Evolutionary conservation across 202 grass and related monocot genomes (phyloP), one percentile per base, ranked within the genome.

Genomic region (Sporobolus alterniflorus): DNA sequence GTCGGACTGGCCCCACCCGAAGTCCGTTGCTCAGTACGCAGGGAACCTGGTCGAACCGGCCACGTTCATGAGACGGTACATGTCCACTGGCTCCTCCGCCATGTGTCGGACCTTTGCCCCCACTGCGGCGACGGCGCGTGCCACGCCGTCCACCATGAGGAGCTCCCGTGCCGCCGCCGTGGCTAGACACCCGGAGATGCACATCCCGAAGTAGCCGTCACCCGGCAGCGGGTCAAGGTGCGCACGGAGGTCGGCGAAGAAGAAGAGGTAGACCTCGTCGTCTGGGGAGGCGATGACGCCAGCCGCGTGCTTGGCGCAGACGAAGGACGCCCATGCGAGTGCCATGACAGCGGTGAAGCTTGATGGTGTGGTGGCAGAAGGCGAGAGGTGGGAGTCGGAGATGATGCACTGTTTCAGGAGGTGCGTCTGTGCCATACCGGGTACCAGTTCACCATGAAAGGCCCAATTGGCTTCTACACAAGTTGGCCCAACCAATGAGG

Each of bases 181-280:
- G 12, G 86, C 83, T 20, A 67, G 80, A 74, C 72, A 76, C 7
- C 60, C 73, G 6, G 72, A 57, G 74, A 91, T 66, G 83, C 88
- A 89, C 1, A 73, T 82, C 3, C 91, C 91, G 75, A 89, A 83
- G 79, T 84, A 89, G 28, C 6, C 17, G 0, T 83, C 82, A 1
- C 51, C 67, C 31, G 80, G 66, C 5, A 79, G 86, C 21, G 83
- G 91, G 42, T 91, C 56, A 1, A 94, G 44, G 18, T 82, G 85
- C 11, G 82, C 24, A 3, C 88, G 88, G 71, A 69, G 81, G 83
- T 91, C 92, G 1, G 55, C 61, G 74, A 84, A 56, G 78, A 94
- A 85, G 87, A 85, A 85, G 64, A 85, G 54, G 87, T 84, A 70
- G 0, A 85, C 82, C 16, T 80, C 90, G 70, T 89, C 43, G 71